Evolutionary conservation across 257 asterid genomes (phyloP).

Genomic region (Paulownia fortunei): DNA sequence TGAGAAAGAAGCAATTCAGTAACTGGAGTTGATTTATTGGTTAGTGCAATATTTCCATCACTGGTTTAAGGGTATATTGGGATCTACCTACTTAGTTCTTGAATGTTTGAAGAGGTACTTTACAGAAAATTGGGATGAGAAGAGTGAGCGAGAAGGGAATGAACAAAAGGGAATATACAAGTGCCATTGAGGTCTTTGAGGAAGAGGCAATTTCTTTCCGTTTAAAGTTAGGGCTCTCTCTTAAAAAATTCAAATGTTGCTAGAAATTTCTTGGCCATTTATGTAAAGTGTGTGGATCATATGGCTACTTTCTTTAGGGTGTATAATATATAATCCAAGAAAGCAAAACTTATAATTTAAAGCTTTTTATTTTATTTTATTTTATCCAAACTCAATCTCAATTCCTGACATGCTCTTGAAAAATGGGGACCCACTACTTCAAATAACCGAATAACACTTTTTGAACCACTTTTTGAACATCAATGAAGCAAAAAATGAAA

Average conservation of each 20-base stretch:
- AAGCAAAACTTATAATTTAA: too few relatives aligned
- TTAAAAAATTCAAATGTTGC: neutral
- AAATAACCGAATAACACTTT: neutral
- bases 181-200: neutral
- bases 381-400: too few relatives aligned
- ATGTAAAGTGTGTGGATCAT: neutral
- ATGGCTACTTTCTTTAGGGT: too few relatives aligned
- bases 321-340: too few relatives aligned
- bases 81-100: neutral
- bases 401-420: neutral
- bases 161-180: neutral
- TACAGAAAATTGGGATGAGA: neutral
- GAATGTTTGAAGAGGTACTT: neutral
- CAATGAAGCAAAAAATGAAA: neutral
- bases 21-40: neutral
- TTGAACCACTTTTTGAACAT: neutral
- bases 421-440: neutral
- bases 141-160: neutral
- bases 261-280: neutral
- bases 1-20: neutral
- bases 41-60: neutral
- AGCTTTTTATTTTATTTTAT: too few relatives aligned
- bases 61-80: neutral
- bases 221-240: neutral
- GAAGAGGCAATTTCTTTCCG: neutral